Evolutionary conservation across 75 land plant genomes (phyloP).

Genomic region (Sequoia sempervirens): DNA sequence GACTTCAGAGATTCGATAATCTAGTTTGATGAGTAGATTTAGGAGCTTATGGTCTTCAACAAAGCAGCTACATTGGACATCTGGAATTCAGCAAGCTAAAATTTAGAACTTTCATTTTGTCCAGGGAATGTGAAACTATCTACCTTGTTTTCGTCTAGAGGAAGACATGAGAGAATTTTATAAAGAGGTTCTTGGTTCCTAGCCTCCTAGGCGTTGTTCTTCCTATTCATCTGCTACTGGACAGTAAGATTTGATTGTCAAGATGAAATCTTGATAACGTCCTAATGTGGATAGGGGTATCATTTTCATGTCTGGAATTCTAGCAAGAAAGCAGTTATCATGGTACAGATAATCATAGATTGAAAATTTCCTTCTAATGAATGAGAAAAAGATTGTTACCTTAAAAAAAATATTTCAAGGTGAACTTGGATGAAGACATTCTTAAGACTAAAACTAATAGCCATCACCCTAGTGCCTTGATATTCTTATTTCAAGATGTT

Average conservation of each 20-base stretch:
- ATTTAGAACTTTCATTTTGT: not conserved
- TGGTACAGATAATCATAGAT: not conserved
- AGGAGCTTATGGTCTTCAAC: not conserved
- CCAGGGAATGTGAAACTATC: not conserved
- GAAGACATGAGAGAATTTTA: not conserved
- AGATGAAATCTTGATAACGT: not conserved
- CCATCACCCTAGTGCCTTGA: not conserved
- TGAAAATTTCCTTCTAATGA: not conserved
- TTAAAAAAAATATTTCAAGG: not conserved
- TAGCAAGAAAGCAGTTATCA: not conserved
- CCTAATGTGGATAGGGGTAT: not conserved
- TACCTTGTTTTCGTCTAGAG: not conserved
- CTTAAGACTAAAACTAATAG: no score
- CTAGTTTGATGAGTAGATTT: not conserved
- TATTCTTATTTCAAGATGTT: no score
- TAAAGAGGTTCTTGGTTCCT: not conserved
- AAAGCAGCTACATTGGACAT: not conserved
- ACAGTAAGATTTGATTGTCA: not conserved
- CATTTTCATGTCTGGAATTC: not conserved
- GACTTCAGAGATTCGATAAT: not conserved
- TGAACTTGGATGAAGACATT: not conserved
- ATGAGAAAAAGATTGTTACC: no score
- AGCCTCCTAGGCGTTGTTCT: not conserved
- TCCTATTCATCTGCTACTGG: not conserved
- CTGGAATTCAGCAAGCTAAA: not conserved